Evolutionary conservation across 768 basidiomycete genomes (phyloP).

Genomic region (Panaeolus papilionaceus): DNA sequence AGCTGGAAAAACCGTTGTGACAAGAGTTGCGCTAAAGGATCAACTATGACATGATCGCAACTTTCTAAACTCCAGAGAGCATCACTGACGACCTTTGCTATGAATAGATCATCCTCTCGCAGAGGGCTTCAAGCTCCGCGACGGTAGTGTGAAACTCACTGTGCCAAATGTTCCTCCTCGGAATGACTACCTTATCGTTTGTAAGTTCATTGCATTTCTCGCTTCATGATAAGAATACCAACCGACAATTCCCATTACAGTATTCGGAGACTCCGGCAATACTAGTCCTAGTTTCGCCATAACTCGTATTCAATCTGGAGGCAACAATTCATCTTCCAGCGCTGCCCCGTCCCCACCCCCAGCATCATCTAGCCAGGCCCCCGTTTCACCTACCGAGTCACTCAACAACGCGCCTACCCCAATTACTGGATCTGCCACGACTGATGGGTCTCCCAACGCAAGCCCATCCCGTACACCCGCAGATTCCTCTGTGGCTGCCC

Average conservation of each 20-base stretch:
- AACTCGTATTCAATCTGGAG: conserved; percentile 44
- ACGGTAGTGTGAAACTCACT: conserved; percentile 53
- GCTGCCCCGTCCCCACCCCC: conserved; percentile 21
- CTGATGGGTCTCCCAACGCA: conserved; percentile 25
- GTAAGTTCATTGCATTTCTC: conserved; percentile 48
- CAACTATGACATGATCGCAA: background rate
- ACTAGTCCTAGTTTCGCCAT: conserved; percentile 66
- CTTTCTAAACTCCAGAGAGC: conserved; percentile 2
- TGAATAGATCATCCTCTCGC: conserved; percentile 64
- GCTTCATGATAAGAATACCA: conserved; percentile 12
- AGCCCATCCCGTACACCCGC: conserved; percentile 19
- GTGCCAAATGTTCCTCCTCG: conserved; percentile 56
- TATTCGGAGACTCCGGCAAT: conserved; percentile 75
- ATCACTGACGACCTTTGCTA: conserved; percentile 18
- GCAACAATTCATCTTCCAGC: conserved; percentile 23
- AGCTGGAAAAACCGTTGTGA: background rate
- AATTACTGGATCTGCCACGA: conserved; percentile 38
- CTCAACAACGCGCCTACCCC: conserved; percentile 37
- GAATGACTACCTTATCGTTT: conserved; percentile 62
- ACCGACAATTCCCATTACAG: conserved; percentile 38
- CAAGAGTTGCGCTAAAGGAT: background rate
- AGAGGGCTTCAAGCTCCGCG: conserved; percentile 53
- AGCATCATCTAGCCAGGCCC: conserved; percentile 19
- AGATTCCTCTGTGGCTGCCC: conserved; percentile 18
- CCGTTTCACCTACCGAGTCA: conserved; percentile 25